Conservation (phyloP, 768 basidiomycete species). For the Tulasnella sp. region DNA sequence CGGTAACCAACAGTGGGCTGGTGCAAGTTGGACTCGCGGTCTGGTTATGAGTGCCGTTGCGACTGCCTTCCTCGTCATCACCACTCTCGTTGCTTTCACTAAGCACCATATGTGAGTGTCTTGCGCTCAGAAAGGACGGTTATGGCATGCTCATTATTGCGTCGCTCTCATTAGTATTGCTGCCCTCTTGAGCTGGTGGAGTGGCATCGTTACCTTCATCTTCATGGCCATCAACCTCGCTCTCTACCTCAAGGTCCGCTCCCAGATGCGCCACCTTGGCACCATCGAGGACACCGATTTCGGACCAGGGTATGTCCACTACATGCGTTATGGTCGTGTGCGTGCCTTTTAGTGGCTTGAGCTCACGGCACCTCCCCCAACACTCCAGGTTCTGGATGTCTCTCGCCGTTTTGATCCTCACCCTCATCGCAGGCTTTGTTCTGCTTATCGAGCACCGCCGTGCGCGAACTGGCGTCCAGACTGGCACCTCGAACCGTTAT, state of each 20-base stretch:
- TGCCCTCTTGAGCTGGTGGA: slow-evolving; percentile 57
- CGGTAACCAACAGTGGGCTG: not conserved
- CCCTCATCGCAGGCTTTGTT: slow-evolving; percentile 60
- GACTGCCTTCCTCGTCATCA: slow-evolving; percentile 56
- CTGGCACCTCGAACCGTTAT: not conserved
- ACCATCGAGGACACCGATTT: slow-evolving; percentile 49
- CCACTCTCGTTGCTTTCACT: slow-evolving; percentile 59
- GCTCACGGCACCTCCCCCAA: not conserved
- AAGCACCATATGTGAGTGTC: slow-evolving; percentile 48
- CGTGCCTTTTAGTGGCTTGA: slow-evolving; percentile 4
- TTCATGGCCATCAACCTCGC: slow-evolving; percentile 76
- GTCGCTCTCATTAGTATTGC: slow-evolving; percentile 34
- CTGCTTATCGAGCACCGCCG: slow-evolving; percentile 65
- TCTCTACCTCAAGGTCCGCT: slow-evolving; percentile 57
- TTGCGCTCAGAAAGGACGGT: slow-evolving; percentile 5
- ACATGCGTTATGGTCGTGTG: not conserved
- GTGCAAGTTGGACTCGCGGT: slow-evolving; percentile 17
- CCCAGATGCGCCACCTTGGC: slow-evolving; percentile 52
- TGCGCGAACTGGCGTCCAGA: slow-evolving; percentile 27
- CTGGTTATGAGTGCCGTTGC: slow-evolving; percentile 35
- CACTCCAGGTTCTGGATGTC: slow-evolving; percentile 62
- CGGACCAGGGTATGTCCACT: slow-evolving; percentile 53
- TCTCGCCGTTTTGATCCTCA: slow-evolving; percentile 59
- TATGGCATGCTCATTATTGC: not conserved
- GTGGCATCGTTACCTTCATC: slow-evolving; percentile 61